These are phyloP conservation scores for Boletus albobrunnescens DNA, from an alignment of 1,284 basidiomycete genomes.

Conservation along the genomic window DNA sequence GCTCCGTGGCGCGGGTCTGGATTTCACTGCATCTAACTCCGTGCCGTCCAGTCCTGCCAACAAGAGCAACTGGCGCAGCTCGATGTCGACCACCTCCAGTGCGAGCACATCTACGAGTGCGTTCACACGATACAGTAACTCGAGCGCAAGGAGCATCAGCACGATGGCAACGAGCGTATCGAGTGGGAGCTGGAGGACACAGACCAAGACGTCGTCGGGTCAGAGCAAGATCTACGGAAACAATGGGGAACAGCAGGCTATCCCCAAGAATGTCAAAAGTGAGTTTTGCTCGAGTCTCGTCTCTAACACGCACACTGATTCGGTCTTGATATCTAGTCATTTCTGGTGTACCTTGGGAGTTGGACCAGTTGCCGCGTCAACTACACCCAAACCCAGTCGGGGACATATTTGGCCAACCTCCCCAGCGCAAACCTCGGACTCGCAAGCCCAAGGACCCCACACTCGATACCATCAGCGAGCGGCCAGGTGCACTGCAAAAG, in stretches of 20 bases:
- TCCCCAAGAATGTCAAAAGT: conserved; percentile 79
- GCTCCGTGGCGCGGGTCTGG: conserved; percentile 46
- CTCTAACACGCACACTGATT: conserved; percentile 6
- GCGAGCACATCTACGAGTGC: conserved; percentile 63
- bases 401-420: conserved; percentile 59
- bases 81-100: conserved; percentile 62
- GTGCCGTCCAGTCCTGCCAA: conserved; percentile 25
- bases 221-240: conserved; percentile 15
- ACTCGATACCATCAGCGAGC: conserved; percentile 73
- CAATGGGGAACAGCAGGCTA: conserved; percentile 32
- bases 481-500: conserved; percentile 38
- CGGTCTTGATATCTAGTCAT: conserved; percentile 47
- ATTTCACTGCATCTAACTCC: conserved; percentile 16
- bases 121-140: conserved; percentile 77
- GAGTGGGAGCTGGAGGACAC: conserved; percentile 55
- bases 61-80: conserved; percentile 68
- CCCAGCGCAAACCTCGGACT: conserved; percentile 59
- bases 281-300: conserved; percentile 32
- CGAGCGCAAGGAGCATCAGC: conserved; percentile 64
- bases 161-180: conserved; percentile 76
- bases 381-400: conserved; percentile 56
- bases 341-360: conserved; percentile 69
- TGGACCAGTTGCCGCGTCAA: conserved; percentile 62
- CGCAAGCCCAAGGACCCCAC: conserved; percentile 60
- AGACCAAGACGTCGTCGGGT: conserved; percentile 20